phyloP scores from a whole-genome alignment of 306 rosid genomes.

The Trifolium repens region DNA sequence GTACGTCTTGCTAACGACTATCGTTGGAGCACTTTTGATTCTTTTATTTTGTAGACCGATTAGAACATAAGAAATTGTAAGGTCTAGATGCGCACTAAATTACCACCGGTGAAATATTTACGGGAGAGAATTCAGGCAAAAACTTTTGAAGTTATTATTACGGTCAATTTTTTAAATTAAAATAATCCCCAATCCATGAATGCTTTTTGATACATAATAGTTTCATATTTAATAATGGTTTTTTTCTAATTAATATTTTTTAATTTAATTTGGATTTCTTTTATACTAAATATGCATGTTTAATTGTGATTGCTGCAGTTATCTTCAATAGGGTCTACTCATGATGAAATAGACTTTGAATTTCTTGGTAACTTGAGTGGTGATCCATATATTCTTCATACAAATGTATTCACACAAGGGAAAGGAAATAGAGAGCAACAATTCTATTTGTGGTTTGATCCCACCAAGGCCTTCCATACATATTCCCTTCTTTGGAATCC shows the following conservation, averaged over 20 bases:
- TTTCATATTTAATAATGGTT: not conserved
- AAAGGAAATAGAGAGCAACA: constrained; percentile 71
- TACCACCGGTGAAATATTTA: no score
- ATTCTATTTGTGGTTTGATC: constrained; percentile 71
- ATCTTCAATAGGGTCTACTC: constrained; percentile 58
- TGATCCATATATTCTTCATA: constrained; percentile 69
- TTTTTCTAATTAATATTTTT: not conserved
- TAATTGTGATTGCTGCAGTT: constrained; percentile 48
- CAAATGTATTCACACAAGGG: constrained; percentile 63
- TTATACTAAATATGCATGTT: not conserved
- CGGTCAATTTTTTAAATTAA: not conserved
- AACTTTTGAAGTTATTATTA: not conserved
- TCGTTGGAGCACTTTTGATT: no score
- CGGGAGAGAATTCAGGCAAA: no score
- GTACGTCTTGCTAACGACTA: no score
- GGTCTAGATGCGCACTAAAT: no score
- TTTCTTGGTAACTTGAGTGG: constrained; percentile 75
- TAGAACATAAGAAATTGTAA: no score
- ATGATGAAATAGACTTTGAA: constrained; percentile 72
- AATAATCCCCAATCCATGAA: not conserved
- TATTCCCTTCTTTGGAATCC: constrained; percentile 72
- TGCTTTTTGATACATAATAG: not conserved
- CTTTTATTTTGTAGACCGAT: no score
- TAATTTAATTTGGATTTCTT: not conserved
- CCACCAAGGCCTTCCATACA: constrained; percentile 65